Conservation (phyloP, 208 protist genomes). For the Crithidia sp. region DNA sequence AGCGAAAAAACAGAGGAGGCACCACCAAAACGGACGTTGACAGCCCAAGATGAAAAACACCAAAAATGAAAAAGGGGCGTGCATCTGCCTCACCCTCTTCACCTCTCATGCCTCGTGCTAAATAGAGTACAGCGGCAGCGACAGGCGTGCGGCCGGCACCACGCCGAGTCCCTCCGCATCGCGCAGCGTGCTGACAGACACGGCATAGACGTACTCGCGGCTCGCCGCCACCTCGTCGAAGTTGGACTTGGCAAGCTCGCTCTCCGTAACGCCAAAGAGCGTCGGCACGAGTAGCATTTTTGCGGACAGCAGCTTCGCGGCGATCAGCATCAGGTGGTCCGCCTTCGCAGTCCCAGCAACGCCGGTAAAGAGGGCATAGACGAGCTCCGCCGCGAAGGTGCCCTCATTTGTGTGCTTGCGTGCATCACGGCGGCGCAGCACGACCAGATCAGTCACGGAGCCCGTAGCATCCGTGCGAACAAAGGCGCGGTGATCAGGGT, state of each 20-base stretch:
- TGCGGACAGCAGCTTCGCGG: slow-evolving; percentile 51
- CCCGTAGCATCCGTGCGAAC: slow-evolving; percentile 18
- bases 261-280: slow-evolving; percentile 83
- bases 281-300: slow-evolving; percentile 69
- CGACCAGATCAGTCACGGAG: slow-evolving; percentile 58
- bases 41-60: neutral
- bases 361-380: slow-evolving; percentile 74
- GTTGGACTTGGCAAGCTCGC: slow-evolving; percentile 76
- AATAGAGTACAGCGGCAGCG: slow-evolving; percentile 57
- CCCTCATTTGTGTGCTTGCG: slow-evolving; percentile 9
- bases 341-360: slow-evolving; percentile 59
- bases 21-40: too few species aligned
- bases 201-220: slow-evolving; percentile 77
- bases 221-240: slow-evolving; percentile 64
- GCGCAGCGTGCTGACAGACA: slow-evolving; percentile 21
- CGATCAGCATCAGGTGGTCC: slow-evolving; percentile 69
- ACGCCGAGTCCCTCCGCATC: slow-evolving; percentile 31
- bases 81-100: neutral
- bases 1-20: too few species aligned
- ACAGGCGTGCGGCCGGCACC: slow-evolving; percentile 61
- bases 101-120: slow-evolving; percentile 14
- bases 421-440: slow-evolving; percentile 53
- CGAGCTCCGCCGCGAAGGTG: slow-evolving; percentile 42
- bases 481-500: slow-evolving; percentile 31
- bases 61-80: neutral